Evolutionary conservation across 1,139 yeast genomes (phyloP).

Genomic region (Suhomyces wounanorum): DNA sequence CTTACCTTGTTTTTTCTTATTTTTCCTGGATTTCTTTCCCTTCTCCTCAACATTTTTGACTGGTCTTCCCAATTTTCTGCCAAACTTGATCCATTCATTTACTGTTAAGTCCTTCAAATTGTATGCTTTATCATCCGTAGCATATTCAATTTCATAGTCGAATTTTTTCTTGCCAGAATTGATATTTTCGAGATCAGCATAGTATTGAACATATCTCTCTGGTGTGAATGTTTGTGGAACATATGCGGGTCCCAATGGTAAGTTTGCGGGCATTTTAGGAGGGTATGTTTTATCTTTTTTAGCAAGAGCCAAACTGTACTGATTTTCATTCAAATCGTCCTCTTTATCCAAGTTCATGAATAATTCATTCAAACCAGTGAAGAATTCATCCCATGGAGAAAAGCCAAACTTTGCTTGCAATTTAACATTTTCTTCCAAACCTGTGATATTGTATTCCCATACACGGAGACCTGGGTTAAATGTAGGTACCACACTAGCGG

Average conservation of each 20-base stretch:
- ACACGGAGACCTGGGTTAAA: constrained; percentile 80
- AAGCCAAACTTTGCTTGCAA: constrained; percentile 19
- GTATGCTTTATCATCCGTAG: constrained; percentile 61
- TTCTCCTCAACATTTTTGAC: constrained; percentile 20
- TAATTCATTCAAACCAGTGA: constrained; percentile 44
- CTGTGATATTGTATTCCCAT: constrained; percentile 82
- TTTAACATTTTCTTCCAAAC: constrained; percentile 16
- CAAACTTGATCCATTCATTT: constrained; percentile 59
- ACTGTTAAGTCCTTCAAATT: constrained; percentile 60
- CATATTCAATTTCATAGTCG: constrained; percentile 64
- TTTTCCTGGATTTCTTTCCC: constrained; percentile 17
- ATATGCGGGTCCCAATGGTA: constrained; percentile 75
- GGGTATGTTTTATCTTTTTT: constrained; percentile 67
- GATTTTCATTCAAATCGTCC: constrained; percentile 20
- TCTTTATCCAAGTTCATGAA: constrained; percentile 20
- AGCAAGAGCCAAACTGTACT: constrained; percentile 1
- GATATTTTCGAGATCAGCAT: constrained; percentile 57
- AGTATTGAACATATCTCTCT: constrained; percentile 69
- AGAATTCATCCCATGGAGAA: constrained; percentile 59
- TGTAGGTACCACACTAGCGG: constrained; percentile 81
- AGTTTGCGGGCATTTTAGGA: constrained; percentile 54
- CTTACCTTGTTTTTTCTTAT: constrained; percentile 8
- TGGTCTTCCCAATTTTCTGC: constrained; percentile 53
- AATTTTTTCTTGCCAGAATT: constrained; percentile 53
- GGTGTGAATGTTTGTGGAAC: constrained; percentile 72